Evolutionary conservation across 2,329 filamentous ascomycete species (phyloP).

Genomic region (Biscogniauxia sp.): DNA sequence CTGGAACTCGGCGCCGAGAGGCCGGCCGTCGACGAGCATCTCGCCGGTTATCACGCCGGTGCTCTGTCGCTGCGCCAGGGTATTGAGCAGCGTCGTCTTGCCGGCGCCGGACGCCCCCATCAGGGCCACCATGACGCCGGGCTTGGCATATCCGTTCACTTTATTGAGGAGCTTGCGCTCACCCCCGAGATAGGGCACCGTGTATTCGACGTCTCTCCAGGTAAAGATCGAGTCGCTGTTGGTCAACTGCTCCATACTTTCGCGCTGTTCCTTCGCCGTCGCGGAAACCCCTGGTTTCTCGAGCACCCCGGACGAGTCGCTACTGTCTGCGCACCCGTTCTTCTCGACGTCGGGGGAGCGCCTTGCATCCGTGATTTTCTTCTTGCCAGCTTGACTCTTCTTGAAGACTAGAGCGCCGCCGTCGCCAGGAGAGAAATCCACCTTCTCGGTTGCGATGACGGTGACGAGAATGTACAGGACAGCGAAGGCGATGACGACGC

Average conservation of each 20-base stretch:
- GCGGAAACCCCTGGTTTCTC: constrained; percentile 10
- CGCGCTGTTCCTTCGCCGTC: constrained; percentile 24
- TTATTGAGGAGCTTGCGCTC: constrained; percentile 62
- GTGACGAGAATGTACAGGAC: constrained; percentile 73
- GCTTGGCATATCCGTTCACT: constrained; percentile 75
- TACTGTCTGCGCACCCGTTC: constrained; percentile 28
- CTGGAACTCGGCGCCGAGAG: constrained; percentile 62
- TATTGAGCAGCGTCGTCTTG: constrained; percentile 81
- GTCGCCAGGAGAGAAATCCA: constrained; percentile 60
- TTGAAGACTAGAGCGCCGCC: constrained; percentile 73
- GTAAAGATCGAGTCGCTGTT: constrained; percentile 66
- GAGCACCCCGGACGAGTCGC: constrained; percentile 23
- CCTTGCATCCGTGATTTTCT: constrained; percentile 43
- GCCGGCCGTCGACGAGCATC: constrained; percentile 68
- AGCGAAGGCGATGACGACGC: constrained; percentile 72
- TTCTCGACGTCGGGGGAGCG: constrained; percentile 59
- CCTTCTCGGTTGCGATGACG: constrained; percentile 64
- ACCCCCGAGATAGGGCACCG: constrained; percentile 65
- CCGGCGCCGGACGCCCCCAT: constrained; percentile 82
- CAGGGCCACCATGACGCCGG: constrained; percentile 74
- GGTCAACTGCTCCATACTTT: constrained; percentile 45
- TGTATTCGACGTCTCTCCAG: constrained; percentile 69
- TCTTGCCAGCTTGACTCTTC: constrained; percentile 60
- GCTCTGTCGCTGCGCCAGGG: constrained; percentile 67
- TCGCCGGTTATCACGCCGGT: constrained; percentile 64